phyloP scores from a whole-genome alignment of 208 protist genomes.

The Sergeia podlipaevii region DNA sequence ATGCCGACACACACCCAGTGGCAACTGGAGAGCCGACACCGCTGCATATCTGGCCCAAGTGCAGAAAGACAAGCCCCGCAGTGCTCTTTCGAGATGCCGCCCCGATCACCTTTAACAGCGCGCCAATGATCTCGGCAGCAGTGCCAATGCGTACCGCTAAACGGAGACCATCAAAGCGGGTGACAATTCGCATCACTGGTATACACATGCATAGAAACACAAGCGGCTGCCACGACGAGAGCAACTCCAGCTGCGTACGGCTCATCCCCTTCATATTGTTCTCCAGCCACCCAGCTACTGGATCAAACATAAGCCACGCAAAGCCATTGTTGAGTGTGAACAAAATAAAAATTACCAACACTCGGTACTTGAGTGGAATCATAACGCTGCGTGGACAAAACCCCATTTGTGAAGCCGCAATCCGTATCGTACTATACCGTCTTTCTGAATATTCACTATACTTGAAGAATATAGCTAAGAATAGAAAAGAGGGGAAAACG shows the following conservation, averaged over 20 bases:
- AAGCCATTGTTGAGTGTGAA: constrained; percentile 88
- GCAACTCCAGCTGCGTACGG: constrained; percentile 52
- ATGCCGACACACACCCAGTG: constrained; percentile 65
- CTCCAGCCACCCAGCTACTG: constrained; percentile 68
- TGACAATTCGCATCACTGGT: constrained; percentile 76
- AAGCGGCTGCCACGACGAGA: constrained; percentile 81
- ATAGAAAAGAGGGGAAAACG: constrained; percentile 7
- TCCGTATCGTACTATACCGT: background rate
- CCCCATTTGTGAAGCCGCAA: constrained; percentile 3
- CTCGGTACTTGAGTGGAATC: constrained; percentile 79
- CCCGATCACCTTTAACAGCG: constrained; percentile 63
- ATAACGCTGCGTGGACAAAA: constrained; percentile 19
- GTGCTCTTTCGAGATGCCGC: constrained; percentile 25
- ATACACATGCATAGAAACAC: constrained; percentile 69
- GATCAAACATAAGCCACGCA: constrained; percentile 88
- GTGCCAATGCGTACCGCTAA: constrained; percentile 63
- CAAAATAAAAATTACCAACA: constrained; percentile 75
- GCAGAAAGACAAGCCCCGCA: constrained; percentile 59
- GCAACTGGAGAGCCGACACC: constrained; percentile 82
- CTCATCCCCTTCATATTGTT: constrained; percentile 54
- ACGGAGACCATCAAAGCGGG: constrained; percentile 68
- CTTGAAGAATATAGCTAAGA: background rate
- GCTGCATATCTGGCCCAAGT: constrained; percentile 83
- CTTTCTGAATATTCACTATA: constrained; percentile 3
- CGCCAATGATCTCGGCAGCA: constrained; percentile 56